Evolutionary conservation across 257 asterid genomes (phyloP).

Genomic region (Ballota nigra): DNA sequence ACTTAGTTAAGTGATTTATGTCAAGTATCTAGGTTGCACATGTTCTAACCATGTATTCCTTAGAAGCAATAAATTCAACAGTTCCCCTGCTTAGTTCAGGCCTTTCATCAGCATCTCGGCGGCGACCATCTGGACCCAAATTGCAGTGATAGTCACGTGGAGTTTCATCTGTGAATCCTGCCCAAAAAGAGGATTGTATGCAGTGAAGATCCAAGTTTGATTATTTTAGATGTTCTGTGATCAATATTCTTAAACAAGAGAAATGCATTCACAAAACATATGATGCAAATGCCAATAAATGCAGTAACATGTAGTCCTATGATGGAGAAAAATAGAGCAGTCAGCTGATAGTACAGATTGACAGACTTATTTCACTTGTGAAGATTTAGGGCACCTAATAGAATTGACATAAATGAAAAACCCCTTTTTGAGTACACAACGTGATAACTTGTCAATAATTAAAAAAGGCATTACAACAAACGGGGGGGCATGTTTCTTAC

Average conservation of each 20-base stretch:
- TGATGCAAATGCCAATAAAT: conserved; percentile 9
- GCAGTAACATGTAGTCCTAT: not conserved
- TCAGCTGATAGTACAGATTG: not conserved
- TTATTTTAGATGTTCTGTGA: conserved; percentile 4
- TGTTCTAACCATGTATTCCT: conserved; percentile 78
- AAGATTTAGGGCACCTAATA: not conserved
- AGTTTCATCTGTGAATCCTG: conserved; percentile 88
- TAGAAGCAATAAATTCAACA: conserved; percentile 88
- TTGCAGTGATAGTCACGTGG: conserved; percentile 96
- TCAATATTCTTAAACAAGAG: conserved; percentile 1
- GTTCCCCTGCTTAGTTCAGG: conserved; percentile 96
- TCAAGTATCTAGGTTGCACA: conserved; percentile 21
- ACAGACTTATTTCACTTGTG: not conserved
- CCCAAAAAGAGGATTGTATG: conserved; percentile 15
- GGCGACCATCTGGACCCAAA: conserved; percentile 98
- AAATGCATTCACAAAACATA: conserved; percentile 17
- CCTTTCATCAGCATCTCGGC: conserved; percentile 94
- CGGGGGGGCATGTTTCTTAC: conserved; percentile 38
- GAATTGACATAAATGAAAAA: not conserved
- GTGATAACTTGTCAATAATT: conserved; percentile 3
- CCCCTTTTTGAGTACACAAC: not conserved
- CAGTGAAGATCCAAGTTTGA: not conserved
- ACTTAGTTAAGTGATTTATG: not conserved
- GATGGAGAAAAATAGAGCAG: conserved; percentile 9
- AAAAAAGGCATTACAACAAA: not conserved